phyloP scores from a whole-genome alignment of 371 early-diverging fungal genomes.

The Capillidium heterosporum region DNA sequence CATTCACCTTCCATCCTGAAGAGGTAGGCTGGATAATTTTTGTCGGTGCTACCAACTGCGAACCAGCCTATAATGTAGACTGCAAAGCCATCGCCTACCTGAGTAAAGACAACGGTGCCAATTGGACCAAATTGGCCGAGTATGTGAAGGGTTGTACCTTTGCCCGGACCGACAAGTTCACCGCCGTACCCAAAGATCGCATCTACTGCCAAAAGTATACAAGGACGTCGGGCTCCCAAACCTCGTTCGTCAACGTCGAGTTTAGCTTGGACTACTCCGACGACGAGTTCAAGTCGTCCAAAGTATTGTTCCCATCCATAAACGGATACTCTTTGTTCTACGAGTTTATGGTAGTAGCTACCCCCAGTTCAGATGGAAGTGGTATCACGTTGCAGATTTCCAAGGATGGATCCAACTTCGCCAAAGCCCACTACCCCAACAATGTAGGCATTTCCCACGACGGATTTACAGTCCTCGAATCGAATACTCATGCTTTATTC shows the following conservation, averaged over 20 bases:
- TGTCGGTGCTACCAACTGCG: constrained; percentile 39
- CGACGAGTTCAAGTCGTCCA: constrained; percentile 28
- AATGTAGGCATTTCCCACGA: constrained; percentile 7
- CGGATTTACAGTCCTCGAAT: constrained; percentile 69
- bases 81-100: constrained; percentile 37
- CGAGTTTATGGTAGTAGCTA: constrained; percentile 68
- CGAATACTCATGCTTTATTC: constrained; percentile 45
- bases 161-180: constrained; percentile 42
- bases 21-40: constrained; percentile 60
- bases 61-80: constrained; percentile 6
- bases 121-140: constrained; percentile 44
- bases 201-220: constrained; percentile 53
- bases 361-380: constrained; percentile 15
- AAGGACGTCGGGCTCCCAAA: constrained; percentile 36
- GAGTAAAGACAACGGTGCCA: constrained; percentile 45
- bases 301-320: constrained; percentile 34
- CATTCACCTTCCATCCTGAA: constrained; percentile 63
- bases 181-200: constrained; percentile 19
- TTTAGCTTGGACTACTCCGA: constrained; percentile 29
- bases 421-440: constrained; percentile 51
- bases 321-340: constrained; percentile 60
- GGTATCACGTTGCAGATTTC: constrained; percentile 45
- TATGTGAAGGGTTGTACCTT: constrained; percentile 63
- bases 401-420: constrained; percentile 49
- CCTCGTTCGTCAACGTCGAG: constrained; percentile 18